Base-by-base conservation (phyloP, 2,329 filamentous ascomycete genomes). In the Epichloe amarillans region DNA sequence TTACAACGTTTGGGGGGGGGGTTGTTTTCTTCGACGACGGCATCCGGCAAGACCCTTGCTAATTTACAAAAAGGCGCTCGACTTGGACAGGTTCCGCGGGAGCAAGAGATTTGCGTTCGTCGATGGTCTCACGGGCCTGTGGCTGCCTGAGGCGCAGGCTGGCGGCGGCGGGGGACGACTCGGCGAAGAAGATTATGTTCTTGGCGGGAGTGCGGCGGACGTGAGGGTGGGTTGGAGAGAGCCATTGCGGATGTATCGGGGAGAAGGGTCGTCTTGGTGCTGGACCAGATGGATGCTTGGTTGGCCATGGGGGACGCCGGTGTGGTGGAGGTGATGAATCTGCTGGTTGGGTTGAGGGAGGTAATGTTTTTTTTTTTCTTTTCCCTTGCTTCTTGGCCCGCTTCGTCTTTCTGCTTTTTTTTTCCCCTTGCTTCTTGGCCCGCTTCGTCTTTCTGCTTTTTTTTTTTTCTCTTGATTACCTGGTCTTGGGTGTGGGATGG, bases 41-140 rank as follows among this genome's bases (percentile, higher is more conserved):
- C 26, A 30, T 30, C 10, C 26, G 8, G 26, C 36, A 38, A n/a
- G 36, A 14, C 36, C 36, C 36, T 38, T 15, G n/a, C 35, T 17
- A n/a, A 21, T 4, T n/a, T 26, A 17, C 19, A 35, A 35, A 35
- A 30, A 85, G 77, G 86, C 86, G 2, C 62, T 93, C 46, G 87
- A 94, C 66, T 70, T 93, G 47, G 77, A 83, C 17, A 73, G 73
- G 5, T 64, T 83, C 4, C 66, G 69, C 49, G 72, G 72, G 37
- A 75, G 77, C 54, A 76, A 76, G 35, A 76, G 74, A 48, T 84
- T 95, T 59, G 69, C 72, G 42, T 91, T 88, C 58, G 74, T 95
- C 35, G 88, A 95, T 66, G 87, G 86, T 19, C 69, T 93, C 52
- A 77, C 74, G 19, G 72, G 72, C 26, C 62, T 87, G 26, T 84